A percentile compares a stretch with the other conserved stretches of the same genome.
These are phyloP conservation scores for Serendipita indica DNA, from an alignment of 768 basidiomycete genomes.

Conservation along the genomic window DNA sequence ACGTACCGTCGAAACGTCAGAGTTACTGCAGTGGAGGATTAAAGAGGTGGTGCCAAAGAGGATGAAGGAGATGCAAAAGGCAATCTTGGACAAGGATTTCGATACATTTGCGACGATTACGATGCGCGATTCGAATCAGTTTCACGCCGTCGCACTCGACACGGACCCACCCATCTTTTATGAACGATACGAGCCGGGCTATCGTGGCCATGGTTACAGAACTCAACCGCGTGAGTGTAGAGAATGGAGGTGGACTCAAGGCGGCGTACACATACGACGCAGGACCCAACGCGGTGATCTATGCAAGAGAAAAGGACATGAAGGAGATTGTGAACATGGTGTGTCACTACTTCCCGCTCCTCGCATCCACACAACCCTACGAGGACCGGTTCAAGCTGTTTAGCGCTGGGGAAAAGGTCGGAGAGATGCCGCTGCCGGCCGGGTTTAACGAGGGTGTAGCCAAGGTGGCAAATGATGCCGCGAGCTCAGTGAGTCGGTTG, in stretches of 20 bases:
- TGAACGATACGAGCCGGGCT: constrained; percentile 93
- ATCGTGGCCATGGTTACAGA: constrained; percentile 86
- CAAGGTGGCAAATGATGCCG: constrained; percentile 48
- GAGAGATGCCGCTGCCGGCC: constrained; percentile 32
- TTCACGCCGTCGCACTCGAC: constrained; percentile 95
- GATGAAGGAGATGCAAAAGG: constrained; percentile 67
- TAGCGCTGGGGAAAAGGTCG: constrained; percentile 25
- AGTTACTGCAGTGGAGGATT: constrained; percentile 81
- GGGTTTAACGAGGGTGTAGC: constrained; percentile 74
- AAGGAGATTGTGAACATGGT: constrained; percentile 64
- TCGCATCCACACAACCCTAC: constrained; percentile 37
- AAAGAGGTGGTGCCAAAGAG: constrained; percentile 69
- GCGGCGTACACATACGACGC: constrained; percentile 99
- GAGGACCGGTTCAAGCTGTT: constrained; percentile 62
- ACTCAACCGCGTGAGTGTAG: constrained; percentile 69
- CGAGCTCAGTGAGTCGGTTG: constrained; percentile 71
- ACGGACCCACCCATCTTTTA: constrained; percentile 97
- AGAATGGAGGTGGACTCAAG: constrained; percentile 41
- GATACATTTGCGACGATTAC: constrained; percentile 80
- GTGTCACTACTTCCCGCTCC: constrained; percentile 73
- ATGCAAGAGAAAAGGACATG: constrained; percentile 64
- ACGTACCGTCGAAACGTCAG: constrained; percentile 83
- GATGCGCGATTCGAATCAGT: constrained; percentile 96
- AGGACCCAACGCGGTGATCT: constrained; percentile 97
- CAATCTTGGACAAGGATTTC: constrained; percentile 71